These are phyloP conservation scores for Crithidia thermophila DNA, from an alignment of 208 protist species.

Conservation along the genomic window DNA sequence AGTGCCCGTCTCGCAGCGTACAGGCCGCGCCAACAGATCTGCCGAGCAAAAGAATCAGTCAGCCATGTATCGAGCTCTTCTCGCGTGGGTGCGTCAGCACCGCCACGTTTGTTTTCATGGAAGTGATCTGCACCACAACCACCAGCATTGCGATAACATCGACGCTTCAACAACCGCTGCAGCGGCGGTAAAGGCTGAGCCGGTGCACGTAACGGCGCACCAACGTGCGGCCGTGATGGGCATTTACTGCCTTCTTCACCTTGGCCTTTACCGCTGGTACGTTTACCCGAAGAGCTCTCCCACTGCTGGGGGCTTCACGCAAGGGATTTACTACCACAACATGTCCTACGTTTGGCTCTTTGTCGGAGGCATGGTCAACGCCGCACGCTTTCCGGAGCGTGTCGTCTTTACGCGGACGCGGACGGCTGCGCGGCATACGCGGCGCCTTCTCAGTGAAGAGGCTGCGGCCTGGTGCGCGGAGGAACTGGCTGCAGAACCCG, in stretches of 20 bases:
- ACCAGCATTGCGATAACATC: too few species aligned
- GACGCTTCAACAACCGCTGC: background rate
- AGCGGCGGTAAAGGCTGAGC: background rate
- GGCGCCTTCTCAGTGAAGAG: constrained; percentile 8
- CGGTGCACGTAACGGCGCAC: constrained; percentile 22
- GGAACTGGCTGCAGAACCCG: constrained; percentile 8
- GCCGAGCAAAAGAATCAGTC: too few species aligned
- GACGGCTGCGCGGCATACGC: constrained; percentile 12
- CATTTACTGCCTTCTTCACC: constrained; percentile 45
- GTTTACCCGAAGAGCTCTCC: constrained; percentile 47
- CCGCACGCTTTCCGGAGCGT: constrained; percentile 51
- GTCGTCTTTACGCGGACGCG: constrained; percentile 30
- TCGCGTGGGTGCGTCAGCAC: constrained; percentile 1
- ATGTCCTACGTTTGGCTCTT: constrained; percentile 56
- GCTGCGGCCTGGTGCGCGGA: constrained; percentile 17
- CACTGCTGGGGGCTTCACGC: constrained; percentile 43
- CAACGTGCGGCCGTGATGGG: constrained; percentile 34
- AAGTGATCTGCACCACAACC: too few species aligned
- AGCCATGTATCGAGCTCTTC: background rate
- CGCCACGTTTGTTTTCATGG: background rate
- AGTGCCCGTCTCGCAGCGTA: too few species aligned
- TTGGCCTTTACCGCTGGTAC: constrained; percentile 45
- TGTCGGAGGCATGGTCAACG: constrained; percentile 47
- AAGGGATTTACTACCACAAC: constrained; percentile 59
- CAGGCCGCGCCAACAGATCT: too few species aligned